These are phyloP conservation scores for Penicillium polonicum DNA, from an alignment of 2,329 filamentous ascomycete species.

Conservation along the genomic window DNA sequence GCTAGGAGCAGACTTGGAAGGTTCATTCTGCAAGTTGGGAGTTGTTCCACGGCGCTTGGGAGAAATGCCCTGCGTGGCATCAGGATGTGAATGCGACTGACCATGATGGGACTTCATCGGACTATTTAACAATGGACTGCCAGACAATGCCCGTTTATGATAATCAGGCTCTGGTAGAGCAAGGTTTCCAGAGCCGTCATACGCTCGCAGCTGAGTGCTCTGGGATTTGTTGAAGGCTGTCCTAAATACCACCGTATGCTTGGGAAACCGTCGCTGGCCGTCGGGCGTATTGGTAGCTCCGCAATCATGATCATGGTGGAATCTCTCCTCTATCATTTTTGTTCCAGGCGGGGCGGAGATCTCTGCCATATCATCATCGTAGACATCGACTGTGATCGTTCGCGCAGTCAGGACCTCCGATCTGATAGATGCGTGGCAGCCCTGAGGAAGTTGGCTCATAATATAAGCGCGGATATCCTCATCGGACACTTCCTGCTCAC, in stretches of 20 bases:
- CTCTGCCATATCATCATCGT: slow-evolving; percentile 42
- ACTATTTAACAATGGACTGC: neutral
- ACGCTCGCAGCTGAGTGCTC: slow-evolving; percentile 36
- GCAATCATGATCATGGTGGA: slow-evolving; percentile 49
- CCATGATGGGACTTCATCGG: neutral
- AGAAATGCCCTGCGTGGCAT: neutral
- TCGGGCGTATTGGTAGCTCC: slow-evolving; percentile 43
- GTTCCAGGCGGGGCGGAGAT: slow-evolving; percentile 48
- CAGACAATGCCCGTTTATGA: neutral
- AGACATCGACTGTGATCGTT: slow-evolving; percentile 50
- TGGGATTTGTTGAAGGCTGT: slow-evolving; percentile 45
- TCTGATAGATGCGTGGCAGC: slow-evolving; percentile 44
- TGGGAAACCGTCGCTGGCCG: slow-evolving; percentile 36
- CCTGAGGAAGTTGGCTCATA: slow-evolving; percentile 44
- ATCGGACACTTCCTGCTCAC: slow-evolving; percentile 42
- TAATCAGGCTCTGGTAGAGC: slow-evolving; percentile 2
- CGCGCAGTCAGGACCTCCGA: slow-evolving; percentile 46
- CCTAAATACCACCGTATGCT: slow-evolving; percentile 47
- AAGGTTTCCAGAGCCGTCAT: slow-evolving; percentile 2
- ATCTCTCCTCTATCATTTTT: slow-evolving; percentile 46
- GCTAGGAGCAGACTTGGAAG: slow-evolving; percentile 24
- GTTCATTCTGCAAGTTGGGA: slow-evolving; percentile 20
- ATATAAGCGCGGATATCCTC: slow-evolving; percentile 51
- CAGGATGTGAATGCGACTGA: slow-evolving; percentile 1
- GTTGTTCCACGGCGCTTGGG: slow-evolving; percentile 8